Evolutionary conservation across 2,329 filamentous ascomycete species (phyloP), one percentile per base, ranked within the genome.

Genomic region (Aureobasidium melanogenum): DNA sequence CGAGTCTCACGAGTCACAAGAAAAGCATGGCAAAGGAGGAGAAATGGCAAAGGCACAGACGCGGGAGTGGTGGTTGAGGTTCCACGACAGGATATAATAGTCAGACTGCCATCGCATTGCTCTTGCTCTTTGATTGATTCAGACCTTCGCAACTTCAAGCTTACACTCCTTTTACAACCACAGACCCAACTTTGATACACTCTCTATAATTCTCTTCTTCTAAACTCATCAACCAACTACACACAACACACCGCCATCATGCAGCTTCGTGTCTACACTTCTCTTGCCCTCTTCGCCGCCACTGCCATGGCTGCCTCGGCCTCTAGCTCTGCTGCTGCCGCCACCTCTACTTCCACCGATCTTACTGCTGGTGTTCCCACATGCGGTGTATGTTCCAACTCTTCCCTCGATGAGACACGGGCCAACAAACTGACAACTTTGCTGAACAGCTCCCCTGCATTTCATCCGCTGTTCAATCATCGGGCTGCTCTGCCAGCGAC

Each of bases 401-500:
- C 19, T 5, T 1, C 9, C 5, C 14, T 26, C 4, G 24, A 6
- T 41, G n/a, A 24, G 22, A 26, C n/a, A 38, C 26, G 17, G 17
- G 30, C 9, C 22, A 43, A 38, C 9, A 14, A 12, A 26, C 46
- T 44, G 12, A 52, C 47, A 19, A 0, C 4, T 4, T 5, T 5
- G 1, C 14, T n/a, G n/a, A n/a, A 24, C 28, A 60, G 57, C 10
- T 60, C 22, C 22, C 24, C 59, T 84, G 81, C 73, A 73, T 83
- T 67, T 67, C 71, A 48, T 67, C 72, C 24, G 79, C 80, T 64
- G 75, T 82, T 67, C 69, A 71, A 19, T 69, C 71, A n/a, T 77
- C 77, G 22, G 75, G 77, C 67, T 84, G 82, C 70, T 65, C 62
- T 15, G 62, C 76, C 62, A 74, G 71, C 47, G 80, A 84, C 70